Percentiles rank a stretch among this genome's conserved stretches.
Evolutionary conservation across 2,329 filamentous ascomycete genomes (phyloP).

Genomic region (Trichoderma afroharzianum): DNA sequence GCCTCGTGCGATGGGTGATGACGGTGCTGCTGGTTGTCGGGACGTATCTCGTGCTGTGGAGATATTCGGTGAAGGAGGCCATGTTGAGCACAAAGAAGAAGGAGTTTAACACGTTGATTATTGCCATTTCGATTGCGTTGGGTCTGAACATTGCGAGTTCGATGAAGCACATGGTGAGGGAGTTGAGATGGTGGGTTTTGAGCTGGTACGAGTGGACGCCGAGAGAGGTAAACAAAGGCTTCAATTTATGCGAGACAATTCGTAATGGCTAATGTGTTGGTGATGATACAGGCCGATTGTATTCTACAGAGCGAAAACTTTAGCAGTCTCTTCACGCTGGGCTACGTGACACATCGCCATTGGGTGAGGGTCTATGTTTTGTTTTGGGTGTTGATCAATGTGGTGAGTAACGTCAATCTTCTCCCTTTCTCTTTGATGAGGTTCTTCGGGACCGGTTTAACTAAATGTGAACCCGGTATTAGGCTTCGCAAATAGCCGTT

Average conservation of each 20-base stretch:
- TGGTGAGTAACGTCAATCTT: constrained; percentile 16
- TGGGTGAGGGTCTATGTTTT: constrained; percentile 23
- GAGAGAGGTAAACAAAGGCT: constrained; percentile 34
- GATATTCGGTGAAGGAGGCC: constrained; percentile 28
- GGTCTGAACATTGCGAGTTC: constrained; percentile 41
- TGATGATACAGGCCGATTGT: constrained; percentile 21
- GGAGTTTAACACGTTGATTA: constrained; percentile 43
- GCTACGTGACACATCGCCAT: constrained; percentile 20
- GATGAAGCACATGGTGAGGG: constrained; percentile 41
- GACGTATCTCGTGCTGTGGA: constrained; percentile 29
- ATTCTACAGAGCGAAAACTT: constrained; percentile 26
- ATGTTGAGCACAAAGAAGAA: constrained; percentile 35
- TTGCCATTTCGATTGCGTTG: constrained; percentile 40
- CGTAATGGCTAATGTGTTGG: not conserved
- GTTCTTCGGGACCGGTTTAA: not conserved
- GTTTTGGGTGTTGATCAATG: constrained; percentile 24
- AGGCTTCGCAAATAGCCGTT: constrained; percentile 42
- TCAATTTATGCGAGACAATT: not conserved
- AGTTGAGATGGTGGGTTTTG: constrained; percentile 46
- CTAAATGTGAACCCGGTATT: not conserved
- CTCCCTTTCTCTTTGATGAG: not conserved
- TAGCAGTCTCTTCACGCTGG: constrained; percentile 23
- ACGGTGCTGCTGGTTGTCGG: constrained; percentile 28
- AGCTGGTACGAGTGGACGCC: constrained; percentile 34
- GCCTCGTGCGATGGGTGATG: constrained; percentile 27